Evolutionary conservation across 495 filamentous ascomycete genomes (phyloP).

Genomic region (Lophiotrema nucula): DNA sequence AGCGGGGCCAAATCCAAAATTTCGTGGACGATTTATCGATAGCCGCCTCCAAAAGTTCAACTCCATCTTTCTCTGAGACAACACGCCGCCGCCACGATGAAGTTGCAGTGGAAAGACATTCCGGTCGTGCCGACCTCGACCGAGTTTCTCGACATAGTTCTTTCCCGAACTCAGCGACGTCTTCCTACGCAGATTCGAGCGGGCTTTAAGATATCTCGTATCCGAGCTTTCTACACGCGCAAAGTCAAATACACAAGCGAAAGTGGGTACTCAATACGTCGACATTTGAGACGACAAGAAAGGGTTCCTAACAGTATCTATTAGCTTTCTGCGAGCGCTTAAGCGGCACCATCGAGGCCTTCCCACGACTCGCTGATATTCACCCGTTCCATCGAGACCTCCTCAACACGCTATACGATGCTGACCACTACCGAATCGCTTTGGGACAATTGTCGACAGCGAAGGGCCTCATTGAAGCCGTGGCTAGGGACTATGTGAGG

Average conservation of each 20-base stretch:
- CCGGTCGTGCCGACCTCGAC: constrained; percentile 87
- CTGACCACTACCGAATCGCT: constrained; percentile 96
- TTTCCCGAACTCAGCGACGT: constrained; percentile 76
- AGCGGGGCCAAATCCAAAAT: constrained; percentile 7
- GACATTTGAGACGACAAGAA: constrained; percentile 97
- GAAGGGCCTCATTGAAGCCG: constrained; percentile 93
- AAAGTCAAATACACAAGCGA: neutral
- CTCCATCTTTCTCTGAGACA: no score
- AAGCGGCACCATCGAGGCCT: constrained; percentile 81
- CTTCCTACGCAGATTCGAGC: constrained; percentile 93
- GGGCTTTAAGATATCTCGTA: constrained; percentile 95
- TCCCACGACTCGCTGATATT: constrained; percentile 90
- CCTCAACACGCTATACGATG: constrained; percentile 87
- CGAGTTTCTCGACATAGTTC: constrained; percentile 96
- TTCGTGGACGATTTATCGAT: constrained; percentile 11
- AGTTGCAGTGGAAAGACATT: constrained; percentile 76
- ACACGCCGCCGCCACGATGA: constrained; percentile 51
- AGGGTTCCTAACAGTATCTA: constrained; percentile 95
- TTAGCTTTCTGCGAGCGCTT: constrained; percentile 96
- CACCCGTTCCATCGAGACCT: constrained; percentile 94
- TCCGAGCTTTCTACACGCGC: constrained; percentile 59
- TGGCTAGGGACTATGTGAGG: constrained; percentile 89
- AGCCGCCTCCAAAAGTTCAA: no score
- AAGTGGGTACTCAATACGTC: constrained; percentile 53
- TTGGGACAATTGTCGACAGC: constrained; percentile 94